A percentile compares a stretch with the other conserved stretches of the same genome.
Conservation (phyloP, 768 basidiomycete genomes). For the Rhizopogon vesiculosus region DNA sequence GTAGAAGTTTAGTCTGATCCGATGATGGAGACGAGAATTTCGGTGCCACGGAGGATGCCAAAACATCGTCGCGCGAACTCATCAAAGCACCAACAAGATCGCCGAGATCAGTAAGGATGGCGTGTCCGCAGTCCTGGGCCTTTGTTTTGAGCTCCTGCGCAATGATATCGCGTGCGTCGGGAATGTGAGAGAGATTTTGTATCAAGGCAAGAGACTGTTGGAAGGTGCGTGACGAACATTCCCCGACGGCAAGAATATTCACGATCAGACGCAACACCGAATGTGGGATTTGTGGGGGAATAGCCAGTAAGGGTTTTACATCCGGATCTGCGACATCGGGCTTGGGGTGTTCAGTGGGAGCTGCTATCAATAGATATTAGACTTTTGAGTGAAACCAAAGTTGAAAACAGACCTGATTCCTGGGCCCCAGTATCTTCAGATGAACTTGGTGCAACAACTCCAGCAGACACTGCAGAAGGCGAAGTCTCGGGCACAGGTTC, state of each 20-base stretch:
- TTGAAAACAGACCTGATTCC: background rate
- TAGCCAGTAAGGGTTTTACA: constrained; percentile 52
- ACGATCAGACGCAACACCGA: constrained; percentile 86
- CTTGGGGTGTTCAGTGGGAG: constrained; percentile 18
- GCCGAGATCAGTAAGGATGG: constrained; percentile 70
- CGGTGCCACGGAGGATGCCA: constrained; percentile 67
- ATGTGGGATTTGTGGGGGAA: constrained; percentile 82
- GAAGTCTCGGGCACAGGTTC: constrained; percentile 14
- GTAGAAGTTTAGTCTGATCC: constrained; percentile 91
- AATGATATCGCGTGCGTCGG: constrained; percentile 84
- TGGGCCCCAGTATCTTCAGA: constrained; percentile 5
- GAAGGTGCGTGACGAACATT: constrained; percentile 96
- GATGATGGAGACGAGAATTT: constrained; percentile 95
- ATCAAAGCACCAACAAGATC: constrained; percentile 65
- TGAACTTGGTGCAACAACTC: constrained; percentile 2
- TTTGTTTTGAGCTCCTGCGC: constrained; percentile 82
- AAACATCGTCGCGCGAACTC: constrained; percentile 46
- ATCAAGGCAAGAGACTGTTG: constrained; percentile 89
- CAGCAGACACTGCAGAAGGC: constrained; percentile 11
- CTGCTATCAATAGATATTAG: background rate
- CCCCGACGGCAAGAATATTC: constrained; percentile 95
- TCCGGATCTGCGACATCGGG: constrained; percentile 19
- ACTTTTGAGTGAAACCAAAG: background rate
- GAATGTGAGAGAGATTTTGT: constrained; percentile 85
- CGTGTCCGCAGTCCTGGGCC: constrained; percentile 84